Base-by-base conservation (phyloP, 768 basidiomycete species). In the Sutorius australiensis region DNA sequence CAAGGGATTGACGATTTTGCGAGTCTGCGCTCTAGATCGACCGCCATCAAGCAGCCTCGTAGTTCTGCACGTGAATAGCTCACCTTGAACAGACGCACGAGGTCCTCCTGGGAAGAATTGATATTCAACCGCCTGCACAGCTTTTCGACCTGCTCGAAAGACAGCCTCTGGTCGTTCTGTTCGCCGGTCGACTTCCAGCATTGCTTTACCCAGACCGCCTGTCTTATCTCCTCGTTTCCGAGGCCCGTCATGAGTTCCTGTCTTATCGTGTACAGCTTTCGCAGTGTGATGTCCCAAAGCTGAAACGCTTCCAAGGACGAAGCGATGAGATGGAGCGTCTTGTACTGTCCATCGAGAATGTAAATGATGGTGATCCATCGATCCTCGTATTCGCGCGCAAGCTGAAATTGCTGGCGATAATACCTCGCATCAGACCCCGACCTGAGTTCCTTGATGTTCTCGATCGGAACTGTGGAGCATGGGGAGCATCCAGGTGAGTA, bases 321-420 rank as follows among this genome's bases (percentile, higher is more conserved):
- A 3, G 93, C 87, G 49, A 95, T 78, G 55, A 95, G 77, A 63
- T 97, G 92, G 24, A 94, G 78, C 0, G 88, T 88, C 73, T 95
- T 95, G 77, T 90, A 92, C 21, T 75, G 76, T 12, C 84, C 87
- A 40, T 85, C 82, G 45, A 86, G 73, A 54, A 88, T 82, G 61
- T 95, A 93, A 56, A 93, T 82, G 66, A 90, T 82, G 0, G 92
- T 90, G 58, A 95, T 79, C 90, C 92, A 95, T 17, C 84, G 77
- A 36, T 80, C 73, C 59, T 89, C 85, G 52, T 78, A 77, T 47
- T 82, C 79, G 44, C 75, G 69, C 0, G 87, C 73, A 37, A 84
- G 75, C 62, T 82, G 80, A 71, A 87, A 86, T 60, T 84, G 84
- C 44, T 81, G 76, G 48, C 86, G 82, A 64, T 90, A 86, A 66